Base-by-base conservation (phyloP, 352 stramenopile genomes). In the Pythium monospermum region DNA sequence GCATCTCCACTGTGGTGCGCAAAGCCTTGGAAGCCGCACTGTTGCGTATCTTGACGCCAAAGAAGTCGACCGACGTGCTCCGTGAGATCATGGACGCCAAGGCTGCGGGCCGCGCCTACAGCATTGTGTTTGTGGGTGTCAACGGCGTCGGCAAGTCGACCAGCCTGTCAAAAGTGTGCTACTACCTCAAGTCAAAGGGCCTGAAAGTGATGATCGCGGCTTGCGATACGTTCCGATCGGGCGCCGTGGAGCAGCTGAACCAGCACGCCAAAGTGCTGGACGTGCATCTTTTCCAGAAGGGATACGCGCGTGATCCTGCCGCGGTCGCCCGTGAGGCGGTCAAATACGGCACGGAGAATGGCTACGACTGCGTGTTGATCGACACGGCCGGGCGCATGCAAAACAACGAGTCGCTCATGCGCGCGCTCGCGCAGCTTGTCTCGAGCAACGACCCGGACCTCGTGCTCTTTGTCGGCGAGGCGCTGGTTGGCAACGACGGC, bases 101-200 rank as follows among this genome's bases (percentile, higher is more conserved):
- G 61, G 80, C 74, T 6, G 68, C 85, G 36, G 81, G 84, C 28
- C 81, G 80, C 54, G 88, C 94, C n/a, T 99, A 98, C 75, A 96
- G 92, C 44, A 98, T 99, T 68, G 93, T 98, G 3, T 98, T 99
- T 66, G 92, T 98, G 15, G 97, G 97, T 28, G 97, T 99, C 28
- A 99, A 99, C 69, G 97, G 97, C 45, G 94, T 99, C 38, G 96
- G 96, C 54, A 99, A 99, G 72, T 98, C 88, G n/a, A 99, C 97
- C 6, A 97, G 85, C 53, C 71, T 99, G 36, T 97, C 96, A 43
- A 99, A 99, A 69, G 91, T 99, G 51, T 97, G 92, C 53, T 99
- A 99, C 76, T 99, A 99, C 68, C 83, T 99, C 37, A 98, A 99
- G 70, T 90, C 86, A 12, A 98, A 98, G 64, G 95, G 95, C 36